A percentile compares a stretch with the other conserved stretches of the same genome.
phyloP scores from a whole-genome alignment of 352 stramenopile species.

The Phytophthora litchii region DNA sequence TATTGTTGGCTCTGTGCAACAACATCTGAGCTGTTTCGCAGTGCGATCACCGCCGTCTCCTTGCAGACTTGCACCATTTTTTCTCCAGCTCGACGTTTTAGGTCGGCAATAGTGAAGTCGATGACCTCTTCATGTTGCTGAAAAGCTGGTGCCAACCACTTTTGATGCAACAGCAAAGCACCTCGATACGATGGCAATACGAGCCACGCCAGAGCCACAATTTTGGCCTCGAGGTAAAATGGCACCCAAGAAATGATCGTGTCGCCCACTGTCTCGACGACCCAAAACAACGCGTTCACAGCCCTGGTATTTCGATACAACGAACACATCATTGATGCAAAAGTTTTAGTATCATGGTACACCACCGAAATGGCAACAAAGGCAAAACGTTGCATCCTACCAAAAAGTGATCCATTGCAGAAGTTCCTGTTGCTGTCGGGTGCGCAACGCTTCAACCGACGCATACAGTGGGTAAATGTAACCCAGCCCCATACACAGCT shows the following conservation, averaged over 20 bases:
- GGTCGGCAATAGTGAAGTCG: conserved; percentile 54
- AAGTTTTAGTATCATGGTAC: not conserved
- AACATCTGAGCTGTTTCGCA: conserved; percentile 63
- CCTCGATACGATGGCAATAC: conserved; percentile 63
- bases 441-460: conserved; percentile 50
- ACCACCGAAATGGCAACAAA: conserved; percentile 1
- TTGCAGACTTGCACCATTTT: conserved; percentile 72
- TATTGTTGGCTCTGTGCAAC: conserved; percentile 72
- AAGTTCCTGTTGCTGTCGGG: conserved; percentile 53
- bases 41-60: conserved; percentile 62
- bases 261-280: conserved; percentile 65
- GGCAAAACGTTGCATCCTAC: conserved; percentile 18
- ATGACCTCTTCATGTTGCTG: conserved; percentile 70
- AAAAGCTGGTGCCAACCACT: conserved; percentile 69
- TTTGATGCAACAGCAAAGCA: conserved; percentile 56
- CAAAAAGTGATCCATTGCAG: conserved; percentile 73
- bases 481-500: conserved; percentile 61
- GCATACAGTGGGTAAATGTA: conserved; percentile 73
- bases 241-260: conserved; percentile 62
- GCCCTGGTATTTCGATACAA: conserved; percentile 31
- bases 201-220: conserved; percentile 72
- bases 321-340: conserved; percentile 13
- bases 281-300: conserved; percentile 66
- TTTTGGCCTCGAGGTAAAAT: conserved; percentile 80
- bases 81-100: conserved; percentile 68